Base-by-base conservation (phyloP, 73 alveolate species). In the Paramecium sonneborni region DNA sequence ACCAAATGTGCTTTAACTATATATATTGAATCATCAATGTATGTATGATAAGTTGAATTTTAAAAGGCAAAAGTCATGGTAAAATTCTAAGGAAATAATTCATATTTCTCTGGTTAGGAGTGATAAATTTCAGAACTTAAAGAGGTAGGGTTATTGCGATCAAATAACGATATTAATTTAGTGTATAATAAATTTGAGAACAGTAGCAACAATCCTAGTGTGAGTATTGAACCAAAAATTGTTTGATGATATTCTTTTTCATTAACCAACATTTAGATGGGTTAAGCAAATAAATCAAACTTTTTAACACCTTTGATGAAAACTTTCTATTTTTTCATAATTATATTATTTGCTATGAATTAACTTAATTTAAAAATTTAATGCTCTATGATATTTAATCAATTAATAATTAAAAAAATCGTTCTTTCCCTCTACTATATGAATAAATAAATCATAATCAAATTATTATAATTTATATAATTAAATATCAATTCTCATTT, bases 21-120 rank as follows among this genome's bases (percentile, higher is more conserved):
- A 35, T 70, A 70, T 5, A 70, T 32, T 28, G 86, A 70, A 8
- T 70, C 86, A 70, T 70, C 86, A 5, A 70, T 70, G 23, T 70
- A 70, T 28, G 86, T 70, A 18, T 28, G 1, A 35, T 12, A 70
- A 2, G 52, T 28, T 12, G 86, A 28, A 32, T 70, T 28, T 35
- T 70, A 35, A 14, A 70, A 32, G 15, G 86, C 55, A 35, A 70
- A 70, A 28, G 58, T 35, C 14, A 70, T 70, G n/a, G 86, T 70
- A 48, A 70, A 70, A 70, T 70, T 70, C 24, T 8, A 3, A 4
- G 86, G 57, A 3, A 48, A 12, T 21, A 28, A 70, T 35, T 70
- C 4, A 28, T 28, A 28, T 2, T 23, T 7, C 24, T 70, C 86
- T 70, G 86, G 86, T 18, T 28, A 12, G 2, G 55, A 21, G 37